Conservation (phyloP, 2,329 filamentous ascomycete genomes). For the Xylaria sp. region DNA sequence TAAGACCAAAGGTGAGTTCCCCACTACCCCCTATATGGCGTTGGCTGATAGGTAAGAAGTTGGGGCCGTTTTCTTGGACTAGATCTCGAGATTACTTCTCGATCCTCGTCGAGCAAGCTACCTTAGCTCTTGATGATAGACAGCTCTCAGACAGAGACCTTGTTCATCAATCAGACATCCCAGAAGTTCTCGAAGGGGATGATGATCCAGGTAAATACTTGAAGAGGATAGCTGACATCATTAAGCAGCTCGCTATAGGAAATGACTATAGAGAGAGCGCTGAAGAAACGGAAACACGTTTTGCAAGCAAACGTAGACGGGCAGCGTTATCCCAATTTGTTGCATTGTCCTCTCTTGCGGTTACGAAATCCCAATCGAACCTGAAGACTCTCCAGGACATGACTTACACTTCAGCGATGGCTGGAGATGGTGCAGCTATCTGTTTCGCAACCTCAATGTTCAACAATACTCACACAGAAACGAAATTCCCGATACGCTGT, state of each 20-base stretch:
- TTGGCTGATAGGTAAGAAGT: background rate
- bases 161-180: background rate
- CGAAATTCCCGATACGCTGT: slow-evolving; percentile 6
- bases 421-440: background rate
- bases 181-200: background rate
- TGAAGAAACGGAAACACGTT: background rate
- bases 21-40: background rate
- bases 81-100: slow-evolving; percentile 16
- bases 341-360: background rate
- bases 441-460: slow-evolving; percentile 7
- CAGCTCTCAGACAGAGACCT: background rate
- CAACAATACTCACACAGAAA: background rate
- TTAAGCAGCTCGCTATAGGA: background rate
- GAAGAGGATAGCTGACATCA: background rate
- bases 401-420: background rate
- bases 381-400: background rate
- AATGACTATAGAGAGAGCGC: background rate
- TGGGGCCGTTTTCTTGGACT: slow-evolving; percentile 18
- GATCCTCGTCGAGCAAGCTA: slow-evolving; percentile 18
- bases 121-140: slow-evolving; percentile 11
- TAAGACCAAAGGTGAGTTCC: background rate
- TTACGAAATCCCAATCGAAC: background rate
- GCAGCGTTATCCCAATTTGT: background rate
- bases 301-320: background rate
- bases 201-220: slow-evolving; percentile 1